Conservation (phyloP, 108 stramenopile genomes). For the Skeletonema marinoi region DNA sequence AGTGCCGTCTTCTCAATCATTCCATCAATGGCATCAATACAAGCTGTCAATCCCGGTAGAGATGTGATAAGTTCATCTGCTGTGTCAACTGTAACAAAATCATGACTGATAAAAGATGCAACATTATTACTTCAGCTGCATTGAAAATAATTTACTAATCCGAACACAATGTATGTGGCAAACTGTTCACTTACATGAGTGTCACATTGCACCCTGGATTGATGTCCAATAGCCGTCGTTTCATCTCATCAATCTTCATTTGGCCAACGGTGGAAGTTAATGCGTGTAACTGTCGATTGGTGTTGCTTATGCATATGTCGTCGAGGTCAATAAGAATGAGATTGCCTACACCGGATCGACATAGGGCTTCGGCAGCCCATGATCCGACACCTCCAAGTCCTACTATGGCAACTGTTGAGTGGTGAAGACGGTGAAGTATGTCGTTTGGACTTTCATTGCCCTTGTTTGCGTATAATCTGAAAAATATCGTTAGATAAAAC, state of each 20-base stretch:
- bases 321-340: slow-evolving; percentile 79
- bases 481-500: not conserved
- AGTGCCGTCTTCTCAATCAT: slow-evolving; percentile 71
- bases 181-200: slow-evolving; percentile 65
- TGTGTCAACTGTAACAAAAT: slow-evolving; percentile 53
- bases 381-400: slow-evolving; percentile 88
- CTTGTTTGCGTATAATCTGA: slow-evolving; percentile 16
- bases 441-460: not conserved
- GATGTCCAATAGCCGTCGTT: slow-evolving; percentile 60
- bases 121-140: not conserved
- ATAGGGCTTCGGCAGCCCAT: slow-evolving; percentile 85
- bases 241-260: slow-evolving; percentile 83
- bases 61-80: slow-evolving; percentile 58
- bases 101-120: not conserved
- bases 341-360: slow-evolving; percentile 79
- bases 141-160: no score
- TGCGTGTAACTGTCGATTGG: slow-evolving; percentile 86
- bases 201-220: slow-evolving; percentile 74
- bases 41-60: slow-evolving; percentile 50
- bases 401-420: slow-evolving; percentile 67
- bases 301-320: slow-evolving; percentile 86
- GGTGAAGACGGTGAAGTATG: slow-evolving; percentile 46
- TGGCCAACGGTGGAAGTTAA: slow-evolving; percentile 59
- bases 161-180: slow-evolving; percentile 17
- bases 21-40: slow-evolving; percentile 84